Base-by-base conservation (phyloP, 1,284 basidiomycete species). In the Cutaneotrichosporon sp. region DNA sequence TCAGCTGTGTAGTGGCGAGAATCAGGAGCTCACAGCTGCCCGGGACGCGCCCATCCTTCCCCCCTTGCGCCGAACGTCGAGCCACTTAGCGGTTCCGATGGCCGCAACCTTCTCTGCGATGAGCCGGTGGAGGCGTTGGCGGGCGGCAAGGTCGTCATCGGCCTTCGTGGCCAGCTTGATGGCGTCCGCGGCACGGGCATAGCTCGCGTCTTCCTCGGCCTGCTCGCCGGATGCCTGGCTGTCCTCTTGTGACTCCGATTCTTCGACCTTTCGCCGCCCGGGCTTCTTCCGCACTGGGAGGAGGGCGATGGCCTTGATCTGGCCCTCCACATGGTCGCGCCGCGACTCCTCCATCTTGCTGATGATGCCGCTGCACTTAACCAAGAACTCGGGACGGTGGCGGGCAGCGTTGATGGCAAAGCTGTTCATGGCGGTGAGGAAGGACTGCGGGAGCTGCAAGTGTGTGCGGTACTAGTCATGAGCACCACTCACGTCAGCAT, bases 51-150 rank as follows among this genome's bases (percentile, higher is more conserved):
- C 63, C 58, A 63, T 53, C 25, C 46, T 54, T 8, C 59, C 52
- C 7, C 20, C 51, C 0, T 60, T 56, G n/a, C 33, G 29, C 53
- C 67, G 54, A 1, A 27, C 24, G 7, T 52, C n/a, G n/a, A 56
- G 38, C 70, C 70, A 71, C 45, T 49, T 60, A 0, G 29, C 36
- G 10, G 56, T 27, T 3, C 67, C 68, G 7, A 68, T 47, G 6
- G 54, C 58, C 5, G 61, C 64, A 16, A 67, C 50, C 7, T 62
- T 65, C n/a, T 66, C 46, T 1, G 61, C 55, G 1, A 69, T 49
- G 6, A 53, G 18, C 9, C 47, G 36, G 33, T 34, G 24, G 10
- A 56, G 49, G 14, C 49, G 36, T 20, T 45, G 36, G 6, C 55
- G 57, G 3, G 49, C 42, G 1, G 22, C n/a, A 16, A 27, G 27